Evolutionary conservation across 129 eudicot genomes (phyloP).

Genomic region (Oenanthe sinensis): DNA sequence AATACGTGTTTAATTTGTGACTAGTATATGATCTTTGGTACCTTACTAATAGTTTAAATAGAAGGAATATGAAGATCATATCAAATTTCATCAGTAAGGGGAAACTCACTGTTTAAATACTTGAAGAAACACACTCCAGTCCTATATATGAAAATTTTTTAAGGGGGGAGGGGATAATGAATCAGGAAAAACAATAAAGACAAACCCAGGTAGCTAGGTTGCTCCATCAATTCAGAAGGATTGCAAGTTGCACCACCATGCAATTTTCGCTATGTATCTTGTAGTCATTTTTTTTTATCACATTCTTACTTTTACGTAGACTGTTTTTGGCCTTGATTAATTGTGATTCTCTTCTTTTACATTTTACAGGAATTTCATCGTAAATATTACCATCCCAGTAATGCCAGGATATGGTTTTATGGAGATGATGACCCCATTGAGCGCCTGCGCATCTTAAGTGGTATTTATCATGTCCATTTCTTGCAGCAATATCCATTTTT

Average conservation of each 20-base stretch:
- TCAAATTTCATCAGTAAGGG: not conserved
- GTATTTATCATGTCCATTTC: constrained; percentile 25
- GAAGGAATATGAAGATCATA: not conserved
- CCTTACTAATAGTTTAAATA: not conserved
- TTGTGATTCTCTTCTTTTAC: not conserved
- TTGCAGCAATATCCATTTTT: not conserved
- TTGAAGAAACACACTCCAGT: not conserved
- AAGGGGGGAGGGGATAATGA: no score
- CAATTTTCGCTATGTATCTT: not conserved
- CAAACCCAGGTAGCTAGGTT: not conserved
- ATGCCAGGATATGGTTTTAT: constrained; percentile 98
- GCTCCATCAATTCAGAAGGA: not conserved
- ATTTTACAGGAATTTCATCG: constrained; percentile 79
- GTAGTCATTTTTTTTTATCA: no score
- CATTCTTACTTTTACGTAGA: not conserved
- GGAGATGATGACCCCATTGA: constrained; percentile 96
- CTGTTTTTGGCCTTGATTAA: not conserved
- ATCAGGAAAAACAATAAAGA: not conserved
- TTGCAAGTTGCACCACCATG: not conserved
- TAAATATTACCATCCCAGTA: constrained; percentile 93
- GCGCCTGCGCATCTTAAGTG: constrained; percentile 84
- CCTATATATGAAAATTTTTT: no score
- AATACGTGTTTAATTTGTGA: not conserved
- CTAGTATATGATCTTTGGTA: not conserved
- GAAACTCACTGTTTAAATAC: not conserved